phyloP scores from a whole-genome alignment of 2,329 filamentous ascomycete genomes.

The Penicillium hesseltinei region DNA sequence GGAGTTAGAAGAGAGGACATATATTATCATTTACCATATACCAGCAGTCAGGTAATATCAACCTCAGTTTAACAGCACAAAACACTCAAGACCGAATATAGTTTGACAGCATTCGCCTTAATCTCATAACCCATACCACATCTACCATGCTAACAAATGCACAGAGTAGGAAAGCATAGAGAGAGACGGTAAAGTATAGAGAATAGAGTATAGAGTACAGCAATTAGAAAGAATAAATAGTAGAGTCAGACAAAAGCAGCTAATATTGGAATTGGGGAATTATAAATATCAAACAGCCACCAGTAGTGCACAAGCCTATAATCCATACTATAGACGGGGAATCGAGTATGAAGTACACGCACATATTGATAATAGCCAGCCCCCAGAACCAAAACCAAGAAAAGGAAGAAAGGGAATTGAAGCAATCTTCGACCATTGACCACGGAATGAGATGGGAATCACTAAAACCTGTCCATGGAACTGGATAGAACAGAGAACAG shows the following conservation, averaged over 20 bases:
- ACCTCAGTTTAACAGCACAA: not conserved
- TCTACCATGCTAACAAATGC: not conserved
- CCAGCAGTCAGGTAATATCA: not conserved
- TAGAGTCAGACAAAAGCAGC: not conserved
- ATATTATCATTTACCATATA: not conserved
- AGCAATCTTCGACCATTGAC: not conserved
- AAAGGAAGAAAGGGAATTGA: not conserved
- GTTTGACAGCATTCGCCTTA: not conserved
- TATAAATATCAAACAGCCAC: not conserved
- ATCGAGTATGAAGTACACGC: not conserved
- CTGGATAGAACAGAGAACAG: not conserved
- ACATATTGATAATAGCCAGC: not conserved
- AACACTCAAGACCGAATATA: not conserved
- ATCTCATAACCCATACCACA: not conserved
- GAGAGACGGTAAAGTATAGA: not conserved
- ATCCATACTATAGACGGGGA: not conserved
- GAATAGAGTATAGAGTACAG: not conserved
- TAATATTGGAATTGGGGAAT: not conserved
- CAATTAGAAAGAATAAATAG: not conserved
- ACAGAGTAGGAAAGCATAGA: not conserved
- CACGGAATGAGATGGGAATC: not conserved
- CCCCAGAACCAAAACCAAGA: not conserved
- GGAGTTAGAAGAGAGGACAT: not conserved
- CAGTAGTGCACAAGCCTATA: not conserved
- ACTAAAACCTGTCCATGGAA: not conserved